Conservation (phyloP, 1,284 basidiomycete genomes). For the Pseudozyma tsukubaensis region DNA sequence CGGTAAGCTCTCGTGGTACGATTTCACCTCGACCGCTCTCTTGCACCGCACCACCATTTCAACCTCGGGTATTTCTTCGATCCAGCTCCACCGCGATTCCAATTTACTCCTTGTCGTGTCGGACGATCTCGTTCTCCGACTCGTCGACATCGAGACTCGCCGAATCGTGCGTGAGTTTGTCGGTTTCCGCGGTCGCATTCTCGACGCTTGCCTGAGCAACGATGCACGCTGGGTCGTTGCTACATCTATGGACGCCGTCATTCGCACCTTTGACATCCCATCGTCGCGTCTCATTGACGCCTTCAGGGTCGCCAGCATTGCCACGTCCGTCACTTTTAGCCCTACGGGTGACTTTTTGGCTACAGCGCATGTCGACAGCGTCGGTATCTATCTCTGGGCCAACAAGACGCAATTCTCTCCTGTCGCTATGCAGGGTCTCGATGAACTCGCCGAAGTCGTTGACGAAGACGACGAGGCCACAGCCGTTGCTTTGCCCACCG, state of each 20-base stretch:
- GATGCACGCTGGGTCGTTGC: conserved; percentile 93
- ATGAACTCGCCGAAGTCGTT: conserved; percentile 78
- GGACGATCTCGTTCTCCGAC: conserved; percentile 84
- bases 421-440: conserved; percentile 82
- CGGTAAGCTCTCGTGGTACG: conserved; percentile 91
- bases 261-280: conserved; percentile 96
- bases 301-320: conserved; percentile 88
- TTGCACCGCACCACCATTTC: conserved; percentile 76
- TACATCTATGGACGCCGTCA: conserved; percentile 87
- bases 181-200: conserved; percentile 58
- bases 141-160: conserved; percentile 91
- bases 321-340: conserved; percentile 90
- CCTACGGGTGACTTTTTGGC: conserved; percentile 96
- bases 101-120: conserved; percentile 85
- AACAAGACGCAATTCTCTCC: conserved; percentile 94
- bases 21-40: conserved; percentile 86
- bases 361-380: conserved; percentile 90
- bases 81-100: conserved; percentile 84
- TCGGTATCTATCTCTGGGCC: conserved; percentile 95
- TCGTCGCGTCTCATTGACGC: conserved; percentile 91
- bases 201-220: conserved; percentile 77
- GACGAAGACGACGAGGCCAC: conserved; percentile 23
- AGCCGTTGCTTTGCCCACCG: conserved; percentile 42
- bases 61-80: conserved; percentile 78
- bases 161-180: conserved; percentile 85